phyloP scores from a whole-genome alignment of 768 basidiomycete species.

The Pleurotus salmoneostramineus region DNA sequence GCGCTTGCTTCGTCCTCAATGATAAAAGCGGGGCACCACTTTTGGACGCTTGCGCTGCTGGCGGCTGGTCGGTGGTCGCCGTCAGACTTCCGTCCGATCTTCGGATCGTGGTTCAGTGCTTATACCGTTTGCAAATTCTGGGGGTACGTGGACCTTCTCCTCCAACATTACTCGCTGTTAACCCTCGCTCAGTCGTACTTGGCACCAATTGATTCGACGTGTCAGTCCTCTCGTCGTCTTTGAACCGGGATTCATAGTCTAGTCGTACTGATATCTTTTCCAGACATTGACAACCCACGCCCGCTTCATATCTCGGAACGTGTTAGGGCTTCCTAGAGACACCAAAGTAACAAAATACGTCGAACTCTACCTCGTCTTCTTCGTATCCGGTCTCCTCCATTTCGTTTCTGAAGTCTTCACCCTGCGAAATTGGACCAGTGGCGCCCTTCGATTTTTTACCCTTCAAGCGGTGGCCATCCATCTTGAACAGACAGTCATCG shows the following conservation, averaged over 20 bases:
- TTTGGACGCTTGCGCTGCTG: background rate
- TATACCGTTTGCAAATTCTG: slow-evolving; percentile 28
- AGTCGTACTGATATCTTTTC: slow-evolving; percentile 12
- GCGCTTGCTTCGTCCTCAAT: background rate
- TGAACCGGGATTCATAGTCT: too few relatives aligned
- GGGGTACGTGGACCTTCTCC: slow-evolving; percentile 19
- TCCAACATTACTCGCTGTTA: background rate
- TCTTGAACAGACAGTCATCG: slow-evolving; percentile 24
- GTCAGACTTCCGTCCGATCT: slow-evolving; percentile 22
- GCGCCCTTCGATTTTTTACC: slow-evolving; percentile 20
- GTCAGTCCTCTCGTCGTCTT: slow-evolving; percentile 13
- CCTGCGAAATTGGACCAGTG: slow-evolving; percentile 5
- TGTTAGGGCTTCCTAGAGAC: background rate
- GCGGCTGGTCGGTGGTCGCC: slow-evolving; percentile 10
- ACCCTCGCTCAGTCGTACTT: slow-evolving; percentile 17
- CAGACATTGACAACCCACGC: background rate
- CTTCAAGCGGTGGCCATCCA: slow-evolving; percentile 25
- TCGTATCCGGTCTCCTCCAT: slow-evolving; percentile 26
- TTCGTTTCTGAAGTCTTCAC: slow-evolving; percentile 17
- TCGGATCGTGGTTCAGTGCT: slow-evolving; percentile 21
- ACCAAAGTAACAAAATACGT: slow-evolving; percentile 17
- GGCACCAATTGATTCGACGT: slow-evolving; percentile 26
- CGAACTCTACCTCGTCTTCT: slow-evolving; percentile 27
- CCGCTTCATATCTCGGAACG: background rate
- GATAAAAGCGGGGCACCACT: background rate